A percentile compares a stretch with the other conserved stretches of the same genome.
Evolutionary conservation across 2,329 filamentous ascomycete species (phyloP).

Genomic region (Conoideocrella luteorostrata): DNA sequence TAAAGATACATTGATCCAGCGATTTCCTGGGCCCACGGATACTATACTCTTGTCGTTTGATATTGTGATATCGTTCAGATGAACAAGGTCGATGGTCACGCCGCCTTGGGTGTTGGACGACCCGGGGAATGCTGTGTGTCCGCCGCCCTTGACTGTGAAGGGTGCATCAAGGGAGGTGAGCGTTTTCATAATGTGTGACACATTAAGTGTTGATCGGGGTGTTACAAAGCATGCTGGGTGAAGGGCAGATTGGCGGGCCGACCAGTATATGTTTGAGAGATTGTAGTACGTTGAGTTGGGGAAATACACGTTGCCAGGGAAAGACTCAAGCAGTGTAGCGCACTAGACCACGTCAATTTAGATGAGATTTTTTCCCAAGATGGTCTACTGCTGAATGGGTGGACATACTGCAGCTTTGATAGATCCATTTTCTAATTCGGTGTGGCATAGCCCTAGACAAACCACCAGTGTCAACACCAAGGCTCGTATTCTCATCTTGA

Average conservation of each 20-base stretch:
- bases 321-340: no score
- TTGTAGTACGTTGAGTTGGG: slow-evolving; percentile 9
- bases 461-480: no score
- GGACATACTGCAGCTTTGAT: no score
- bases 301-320: not conserved
- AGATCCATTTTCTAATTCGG: no score
- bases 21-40: slow-evolving; percentile 35
- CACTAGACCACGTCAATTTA: no score
- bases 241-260: slow-evolving; percentile 19
- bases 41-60: slow-evolving; percentile 26
- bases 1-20: slow-evolving; percentile 38
- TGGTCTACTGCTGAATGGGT: no score
- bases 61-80: slow-evolving; percentile 29
- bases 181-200: slow-evolving; percentile 6
- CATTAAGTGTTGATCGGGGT: slow-evolving; percentile 12
- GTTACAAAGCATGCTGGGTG: slow-evolving; percentile 14
- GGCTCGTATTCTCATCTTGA: no score
- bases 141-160: slow-evolving; percentile 47
- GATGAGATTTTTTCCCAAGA: no score
- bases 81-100: slow-evolving; percentile 36
- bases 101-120: slow-evolving; percentile 34
- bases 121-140: slow-evolving; percentile 40
- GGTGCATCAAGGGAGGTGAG: slow-evolving; percentile 7
- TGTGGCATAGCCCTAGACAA: no score
- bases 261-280: slow-evolving; percentile 22